These are phyloP conservation scores for Metschnikowia reukaufii DNA, from an alignment of 805 yeast genomes.

Conservation along the genomic window DNA sequence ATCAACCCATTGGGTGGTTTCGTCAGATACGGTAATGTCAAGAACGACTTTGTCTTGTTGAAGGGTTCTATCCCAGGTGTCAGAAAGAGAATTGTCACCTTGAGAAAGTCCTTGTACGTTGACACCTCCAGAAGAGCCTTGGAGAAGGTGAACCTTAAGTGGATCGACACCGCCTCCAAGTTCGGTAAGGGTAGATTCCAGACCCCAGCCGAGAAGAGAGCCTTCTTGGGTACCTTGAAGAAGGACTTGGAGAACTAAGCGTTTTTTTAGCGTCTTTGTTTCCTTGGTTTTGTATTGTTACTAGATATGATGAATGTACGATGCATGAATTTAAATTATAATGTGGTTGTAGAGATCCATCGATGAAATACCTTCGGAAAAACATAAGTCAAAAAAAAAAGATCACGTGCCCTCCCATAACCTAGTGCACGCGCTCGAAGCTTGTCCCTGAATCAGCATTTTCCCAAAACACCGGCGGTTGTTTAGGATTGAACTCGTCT, in stretches of 20 bases:
- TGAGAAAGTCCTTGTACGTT: slow-evolving; percentile 97
- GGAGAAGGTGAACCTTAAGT: slow-evolving; percentile 95
- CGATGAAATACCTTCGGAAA: no score
- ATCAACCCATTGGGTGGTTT: slow-evolving; percentile 99
- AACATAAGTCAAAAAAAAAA: no score
- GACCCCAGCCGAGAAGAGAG: slow-evolving; percentile 99
- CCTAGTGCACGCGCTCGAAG: no score
- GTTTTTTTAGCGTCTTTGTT: not conserved
- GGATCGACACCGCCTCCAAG: slow-evolving; percentile 99
- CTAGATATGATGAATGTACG: slow-evolving; percentile 18
- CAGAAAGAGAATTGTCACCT: slow-evolving; percentile 98
- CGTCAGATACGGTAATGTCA: slow-evolving; percentile 98
- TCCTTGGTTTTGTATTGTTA: slow-evolving; percentile 6
- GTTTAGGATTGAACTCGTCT: no score
- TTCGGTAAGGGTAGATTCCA: slow-evolving; percentile 99
- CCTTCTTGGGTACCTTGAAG: slow-evolving; percentile 99
- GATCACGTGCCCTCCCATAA: no score
- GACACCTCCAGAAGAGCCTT: slow-evolving; percentile 97
- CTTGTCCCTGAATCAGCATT: no score
- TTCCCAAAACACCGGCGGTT: no score
- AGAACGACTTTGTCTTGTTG: slow-evolving; percentile 95
- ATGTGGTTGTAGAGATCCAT: not conserved
- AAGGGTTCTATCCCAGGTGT: slow-evolving; percentile 99
- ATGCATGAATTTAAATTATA: slow-evolving; percentile 4
- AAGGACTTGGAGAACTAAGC: slow-evolving; percentile 70